Evolutionary conservation across 768 basidiomycete genomes (phyloP), one percentile per base, ranked within the genome.

Genomic region (Nevesoporus exiguus): DNA sequence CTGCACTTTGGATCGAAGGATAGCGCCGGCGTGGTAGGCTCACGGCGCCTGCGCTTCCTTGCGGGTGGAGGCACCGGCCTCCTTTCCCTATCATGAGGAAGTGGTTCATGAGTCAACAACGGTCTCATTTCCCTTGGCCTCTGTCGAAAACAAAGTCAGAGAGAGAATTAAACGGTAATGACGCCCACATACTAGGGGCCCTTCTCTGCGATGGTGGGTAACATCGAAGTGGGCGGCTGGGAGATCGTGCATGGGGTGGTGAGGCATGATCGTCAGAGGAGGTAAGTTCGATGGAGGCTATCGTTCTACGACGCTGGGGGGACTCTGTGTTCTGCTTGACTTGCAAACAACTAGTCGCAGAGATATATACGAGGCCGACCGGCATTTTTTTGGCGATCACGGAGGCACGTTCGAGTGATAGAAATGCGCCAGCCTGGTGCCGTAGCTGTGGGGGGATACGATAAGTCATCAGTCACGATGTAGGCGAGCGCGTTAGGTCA

Each of bases 401-500:
- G 50, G 59, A 43, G n/a, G 43, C 68, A 72, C 61, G 66, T 66
- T 70, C 7, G 57, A 44, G 46, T 46, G 62, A 60, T 59, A 59
- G 52, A 67, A 71, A 69, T 61, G 69, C 71, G 65, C 49, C 54
- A 53, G 59, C 71, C 71, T 63, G 69, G 67, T 60, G 66, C 60
- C 69, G 61, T 67, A 71, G 66, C 61, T 62, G 64, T 64, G 59
- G 70, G 59, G 67, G 60, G 61, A 57, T 56, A 63, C 47, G 52
- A 47, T 48, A 52, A 54, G 44, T 45, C 48, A 68, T 67, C 56
- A 60, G 65, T 57, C 55, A 52, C 49, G 52, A 61, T 66, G 67
- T 53, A 66, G 49, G 64, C 63, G 50, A 55, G 55, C 48, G 41
- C 21, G 58, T 65, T 58, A 65, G 56, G 65, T 67, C 65, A 54